Evolutionary conservation across 257 asterid species (phyloP), one percentile per base, ranked within the genome.

Genomic region (Solanum habrochaites): DNA sequence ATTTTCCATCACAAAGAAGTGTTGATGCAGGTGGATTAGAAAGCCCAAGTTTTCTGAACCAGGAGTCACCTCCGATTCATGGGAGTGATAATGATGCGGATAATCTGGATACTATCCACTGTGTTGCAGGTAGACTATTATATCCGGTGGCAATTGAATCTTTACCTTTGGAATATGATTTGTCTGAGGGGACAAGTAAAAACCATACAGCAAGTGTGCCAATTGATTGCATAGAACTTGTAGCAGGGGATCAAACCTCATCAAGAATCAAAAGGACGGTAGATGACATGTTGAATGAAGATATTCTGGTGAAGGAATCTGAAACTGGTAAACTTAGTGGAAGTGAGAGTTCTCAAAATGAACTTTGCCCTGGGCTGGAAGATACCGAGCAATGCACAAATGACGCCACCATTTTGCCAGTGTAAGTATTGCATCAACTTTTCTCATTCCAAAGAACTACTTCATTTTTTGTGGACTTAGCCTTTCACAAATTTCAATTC

Each of bases 391-490:
- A 88, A 85, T 31, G 29, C 71, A 82, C 71, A 47, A 62, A 91
- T 87, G 89, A 88, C 78, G 86, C 90, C 86, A 85, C 83, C 84
- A 64, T 58, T 82, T 82, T 83, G 43, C 73, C 90, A 85, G 88
- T 81, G 99, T 95, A 91, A 91, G 96, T 80, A 45, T 90, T 86
- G 47, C 73, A 49, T 25, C 37, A 62, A 49, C 23, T 43, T 80
- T 80, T 80, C 85, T 80, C 66, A 49, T 31, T 40, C 67, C 43
- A 66, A 64, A 81, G 35, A 58, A 37, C 64, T 67, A 21, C 43
- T 31, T 67, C 52, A 62, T 20, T 39, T 56, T 66, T 31, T 69
- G 67, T 49, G 62, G 45, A 29, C 20, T 5, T 45, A 10, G 67
- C 25, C 64, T 77, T 77, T 43, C 83, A 7, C 37, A 74, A 12